Base-by-base conservation (phyloP, 208 protist genomes). In the Trypanosoma boissoni region DNA sequence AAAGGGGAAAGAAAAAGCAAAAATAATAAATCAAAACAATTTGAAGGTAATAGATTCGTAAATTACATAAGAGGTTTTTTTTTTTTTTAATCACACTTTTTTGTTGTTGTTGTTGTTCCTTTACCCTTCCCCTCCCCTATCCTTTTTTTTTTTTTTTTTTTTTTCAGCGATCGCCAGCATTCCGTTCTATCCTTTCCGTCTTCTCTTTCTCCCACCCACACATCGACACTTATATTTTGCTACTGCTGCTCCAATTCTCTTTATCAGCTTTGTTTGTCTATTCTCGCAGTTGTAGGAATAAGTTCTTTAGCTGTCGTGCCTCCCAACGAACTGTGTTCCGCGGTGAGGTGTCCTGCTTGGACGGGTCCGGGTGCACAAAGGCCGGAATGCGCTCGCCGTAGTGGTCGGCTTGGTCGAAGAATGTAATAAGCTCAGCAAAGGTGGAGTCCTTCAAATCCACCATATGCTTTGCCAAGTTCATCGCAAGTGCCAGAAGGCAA, bases 381-480 rank as follows among this genome's bases (percentile, higher is more conserved):
- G 94, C 89, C 1, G 84, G 74, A n/a, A 98, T 94, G 52, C 80
- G 85, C 56, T 94, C 94, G 28, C 96, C 97, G 51, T 95, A 86
- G 16, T 76, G 64, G 53, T 98, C 96, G 0, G 92, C 95, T 43
- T 89, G 83, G 45, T 98, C 95, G 42, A 99, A 91, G 72, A 99
- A 99, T 24, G 64, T 55, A 31, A 98, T 58, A 41, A 99, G 96
- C 37, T 98, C 96, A 12, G 90, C 74, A 54, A 96, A 91, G 7
- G 92, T 94, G 2, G 64, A 68, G 70, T 99, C 97, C 61, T 97
- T 96, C 12, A 99, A 58, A 1, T 95, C 85, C 10, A 98, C 92
- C 96, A 98, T 98, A 72, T 99, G 95, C 82, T 99, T 99, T n/a
- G 95, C 95, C n/a, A 99, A 72, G 56, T 88, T 84, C 86, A 98